phyloP scores from a whole-genome alignment of 2,329 filamentous ascomycete genomes.

The Pseudophaeomoniella oleicola region DNA sequence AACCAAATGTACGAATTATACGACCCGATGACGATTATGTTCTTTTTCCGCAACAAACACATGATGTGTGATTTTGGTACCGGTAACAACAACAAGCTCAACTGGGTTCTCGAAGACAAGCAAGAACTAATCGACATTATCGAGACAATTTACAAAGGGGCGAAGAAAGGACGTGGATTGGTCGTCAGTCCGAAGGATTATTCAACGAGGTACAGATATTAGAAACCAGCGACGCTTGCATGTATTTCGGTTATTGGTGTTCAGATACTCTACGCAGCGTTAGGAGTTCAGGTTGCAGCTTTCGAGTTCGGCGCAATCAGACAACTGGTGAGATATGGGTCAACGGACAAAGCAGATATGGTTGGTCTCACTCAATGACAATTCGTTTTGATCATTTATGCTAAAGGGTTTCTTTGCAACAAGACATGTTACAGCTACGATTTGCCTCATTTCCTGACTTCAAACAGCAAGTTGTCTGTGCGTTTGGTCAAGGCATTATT shows the following conservation, averaged over 20 bases:
- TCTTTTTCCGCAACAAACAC: constrained; percentile 85
- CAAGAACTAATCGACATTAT: constrained; percentile 97
- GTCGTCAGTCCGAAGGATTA: constrained; percentile 90
- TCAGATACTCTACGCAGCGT: too few species aligned
- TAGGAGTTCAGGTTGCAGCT: too few species aligned
- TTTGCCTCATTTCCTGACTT: too few species aligned
- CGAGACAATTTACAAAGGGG: constrained; percentile 95
- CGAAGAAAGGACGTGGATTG: constrained; percentile 92
- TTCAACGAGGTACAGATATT: constrained; percentile 57
- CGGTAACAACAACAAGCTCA: constrained; percentile 97
- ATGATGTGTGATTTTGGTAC: constrained; percentile 83
- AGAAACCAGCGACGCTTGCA: too few species aligned
- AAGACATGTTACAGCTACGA: too few species aligned
- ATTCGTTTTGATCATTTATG: too few species aligned
- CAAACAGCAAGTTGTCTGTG: too few species aligned
- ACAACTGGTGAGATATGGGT: too few species aligned
- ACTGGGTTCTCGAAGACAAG: constrained; percentile 94
- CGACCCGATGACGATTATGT: constrained; percentile 91
- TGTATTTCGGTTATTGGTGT: too few species aligned
- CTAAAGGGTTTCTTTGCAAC: too few species aligned
- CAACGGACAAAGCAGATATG: constrained; percentile 3
- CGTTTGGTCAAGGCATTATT: too few species aligned
- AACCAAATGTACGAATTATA: constrained; percentile 91
- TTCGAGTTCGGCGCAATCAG: too few species aligned
- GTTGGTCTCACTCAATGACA: constrained; percentile 2